Conservation (phyloP, 192 early-diverging fungal species). For the Chytriomyces confervae region DNA sequence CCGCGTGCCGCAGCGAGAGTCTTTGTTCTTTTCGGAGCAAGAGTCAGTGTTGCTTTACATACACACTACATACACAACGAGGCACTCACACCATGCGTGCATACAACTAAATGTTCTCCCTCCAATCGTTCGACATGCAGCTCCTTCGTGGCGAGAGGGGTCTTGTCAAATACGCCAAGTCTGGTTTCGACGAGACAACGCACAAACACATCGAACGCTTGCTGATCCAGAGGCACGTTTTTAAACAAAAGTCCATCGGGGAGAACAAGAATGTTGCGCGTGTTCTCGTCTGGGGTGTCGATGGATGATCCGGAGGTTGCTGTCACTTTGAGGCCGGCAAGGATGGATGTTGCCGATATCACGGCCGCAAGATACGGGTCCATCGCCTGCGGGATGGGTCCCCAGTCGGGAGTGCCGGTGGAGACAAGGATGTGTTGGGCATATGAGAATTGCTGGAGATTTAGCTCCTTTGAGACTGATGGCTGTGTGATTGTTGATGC, state of each 20-base stretch:
- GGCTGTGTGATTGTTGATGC: too few species aligned
- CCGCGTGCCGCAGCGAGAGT: conserved; percentile 6
- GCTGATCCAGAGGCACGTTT: neutral
- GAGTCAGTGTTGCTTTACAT: neutral
- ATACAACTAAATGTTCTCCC: conserved; percentile 6
- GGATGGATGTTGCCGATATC: neutral
- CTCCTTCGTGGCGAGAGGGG: neutral
- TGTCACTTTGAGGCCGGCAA: conserved; percentile 20
- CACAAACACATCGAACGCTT: conserved; percentile 13
- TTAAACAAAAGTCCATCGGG: conserved; percentile 9
- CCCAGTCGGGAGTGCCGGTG: neutral
- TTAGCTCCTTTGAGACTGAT: neutral
- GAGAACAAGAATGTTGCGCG: conserved; percentile 18
- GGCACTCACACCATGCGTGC: neutral
- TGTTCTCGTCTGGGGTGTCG: neutral
- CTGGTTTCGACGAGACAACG: conserved; percentile 20
- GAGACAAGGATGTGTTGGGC: neutral
- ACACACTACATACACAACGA: neutral
- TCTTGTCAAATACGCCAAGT: conserved; percentile 23
- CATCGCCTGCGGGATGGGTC: neutral
- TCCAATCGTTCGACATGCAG: neutral
- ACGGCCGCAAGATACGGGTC: conserved; percentile 19
- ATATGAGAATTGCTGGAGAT: neutral
- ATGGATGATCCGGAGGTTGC: neutral
- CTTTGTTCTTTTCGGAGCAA: neutral